Base-by-base conservation (phyloP, 225 moss, liverwort and hornwort species). In the Anthoceros angustus region DNA sequence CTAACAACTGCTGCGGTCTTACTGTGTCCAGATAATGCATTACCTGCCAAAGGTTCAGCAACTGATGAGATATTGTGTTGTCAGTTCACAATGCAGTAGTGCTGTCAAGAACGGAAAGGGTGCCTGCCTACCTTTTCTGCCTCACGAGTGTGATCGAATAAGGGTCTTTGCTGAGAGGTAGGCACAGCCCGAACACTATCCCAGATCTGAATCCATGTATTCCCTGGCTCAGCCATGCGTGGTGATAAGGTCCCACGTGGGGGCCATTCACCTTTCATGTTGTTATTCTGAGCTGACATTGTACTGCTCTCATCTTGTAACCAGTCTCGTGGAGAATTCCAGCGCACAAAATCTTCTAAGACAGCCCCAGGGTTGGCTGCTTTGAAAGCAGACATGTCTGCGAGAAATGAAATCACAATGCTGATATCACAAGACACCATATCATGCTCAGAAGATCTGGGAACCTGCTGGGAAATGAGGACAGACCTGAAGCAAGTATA, bases 21-120 rank as follows among this genome's bases (percentile, higher is more conserved):
- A 98, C 70, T 40, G 88, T 98, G 69, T 98, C 95, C 68, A 98
- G 75, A 68, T 98, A 92, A 69, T 98, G 92, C 69, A 92, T 74
- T 46, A 89, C 95, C 91, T 95, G 85, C 38, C 42, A 61, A 43
- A 25, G 0, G 48, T 45, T 12, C 39, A 39, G 41, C 24, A 21
- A 25, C 43, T 55, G 15, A 61, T 40, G 41, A 63, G 8, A 4
- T 70, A 23, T 14, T 62, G 14, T 2, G 24, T 9, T 40, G 41
- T 32, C 41, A 12, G 43, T 25, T 26, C n/a, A 25, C 32, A 40
- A 40, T 39, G 24, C 32, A 20, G 40, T 24, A 25, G 43, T 0
- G 21, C 21, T 12, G 2, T 18, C 21, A 42, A 23, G 12, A 15
- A 12, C 1, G 49, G n/a, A 16, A 50, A 50, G 43, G 40, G 15